A percentile compares a stretch with the other conserved stretches of the same genome.
phyloP scores from a whole-genome alignment of 2,329 filamentous ascomycete species.

The Colletotrichum chrysophilum region DNA sequence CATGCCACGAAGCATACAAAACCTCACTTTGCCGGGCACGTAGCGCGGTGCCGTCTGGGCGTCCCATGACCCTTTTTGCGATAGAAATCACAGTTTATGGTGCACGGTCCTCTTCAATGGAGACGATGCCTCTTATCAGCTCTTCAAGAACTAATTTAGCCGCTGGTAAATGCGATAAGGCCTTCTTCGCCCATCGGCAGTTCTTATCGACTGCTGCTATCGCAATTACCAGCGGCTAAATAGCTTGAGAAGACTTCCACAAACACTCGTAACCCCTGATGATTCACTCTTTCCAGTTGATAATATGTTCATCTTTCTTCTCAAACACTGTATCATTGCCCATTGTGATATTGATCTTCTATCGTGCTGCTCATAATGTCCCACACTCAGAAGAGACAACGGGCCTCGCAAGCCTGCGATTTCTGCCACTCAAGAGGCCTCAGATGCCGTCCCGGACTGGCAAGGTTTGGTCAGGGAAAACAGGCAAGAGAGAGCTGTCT shows the following conservation, averaged over 20 bases:
- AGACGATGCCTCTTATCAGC: background rate
- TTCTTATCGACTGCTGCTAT: background rate
- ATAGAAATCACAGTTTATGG: background rate
- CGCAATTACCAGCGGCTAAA: background rate
- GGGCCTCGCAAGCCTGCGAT: background rate
- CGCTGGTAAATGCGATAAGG: background rate
- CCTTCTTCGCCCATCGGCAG: background rate
- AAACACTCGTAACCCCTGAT: background rate
- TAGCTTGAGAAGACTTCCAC: background rate
- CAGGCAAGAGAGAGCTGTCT: background rate
- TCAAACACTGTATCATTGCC: background rate
- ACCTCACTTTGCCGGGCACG: background rate
- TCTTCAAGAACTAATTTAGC: background rate
- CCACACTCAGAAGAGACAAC: background rate
- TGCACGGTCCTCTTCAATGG: background rate
- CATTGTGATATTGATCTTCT: background rate
- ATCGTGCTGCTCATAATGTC: background rate
- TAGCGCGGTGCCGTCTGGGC: background rate
- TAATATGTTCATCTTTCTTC: background rate
- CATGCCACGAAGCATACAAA: background rate
- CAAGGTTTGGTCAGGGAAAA: background rate
- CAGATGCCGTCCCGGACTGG: background rate
- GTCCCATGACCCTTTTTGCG: background rate
- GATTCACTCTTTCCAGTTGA: background rate
- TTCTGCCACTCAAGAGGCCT: background rate